These are phyloP conservation scores for Begonia masoniana DNA, from an alignment of 306 rosid genomes.

Conservation along the genomic window DNA sequence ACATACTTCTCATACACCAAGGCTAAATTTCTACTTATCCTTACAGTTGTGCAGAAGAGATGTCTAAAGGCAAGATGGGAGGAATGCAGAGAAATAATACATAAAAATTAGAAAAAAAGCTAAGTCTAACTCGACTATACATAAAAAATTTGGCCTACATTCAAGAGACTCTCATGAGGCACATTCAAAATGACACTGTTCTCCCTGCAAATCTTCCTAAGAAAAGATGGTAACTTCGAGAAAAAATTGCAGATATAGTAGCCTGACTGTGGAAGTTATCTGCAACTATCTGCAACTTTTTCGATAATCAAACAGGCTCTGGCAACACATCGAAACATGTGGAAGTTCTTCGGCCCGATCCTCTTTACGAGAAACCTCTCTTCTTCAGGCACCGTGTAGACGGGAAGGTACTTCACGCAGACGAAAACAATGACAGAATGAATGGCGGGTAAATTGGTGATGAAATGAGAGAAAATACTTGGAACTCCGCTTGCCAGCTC, in stretches of 20 bases:
- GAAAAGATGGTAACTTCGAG: too few relatives aligned
- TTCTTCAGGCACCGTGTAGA: constrained; percentile 83
- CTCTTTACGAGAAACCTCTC: constrained; percentile 84
- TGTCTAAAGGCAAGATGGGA: too few relatives aligned
- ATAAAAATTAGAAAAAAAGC: too few relatives aligned
- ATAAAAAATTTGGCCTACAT: constrained; percentile 85
- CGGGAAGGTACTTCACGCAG: constrained; percentile 94
- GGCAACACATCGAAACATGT: constrained; percentile 86
- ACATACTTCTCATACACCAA: too few relatives aligned
- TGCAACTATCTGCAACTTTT: too few relatives aligned
- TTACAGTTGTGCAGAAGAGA: too few relatives aligned
- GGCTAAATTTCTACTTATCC: too few relatives aligned
- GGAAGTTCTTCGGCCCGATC: constrained; percentile 73
- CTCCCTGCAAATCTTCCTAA: constrained; percentile 90
- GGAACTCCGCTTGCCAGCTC: constrained; percentile 97
- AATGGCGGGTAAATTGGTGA: constrained; percentile 93
- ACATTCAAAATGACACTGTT: constrained; percentile 86
- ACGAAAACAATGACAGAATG: constrained; percentile 81
- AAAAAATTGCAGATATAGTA: too few relatives aligned
- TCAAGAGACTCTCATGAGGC: constrained; percentile 91
- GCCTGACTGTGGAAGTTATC: too few relatives aligned
- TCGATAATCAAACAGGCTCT: too few relatives aligned
- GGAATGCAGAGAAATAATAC: too few relatives aligned
- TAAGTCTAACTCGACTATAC: constrained; percentile 22
- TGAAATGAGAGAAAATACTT: constrained; percentile 89